Evolutionary conservation across 169 alveolate species (phyloP).

Genomic region (Plasmodium cynomolgi): DNA sequence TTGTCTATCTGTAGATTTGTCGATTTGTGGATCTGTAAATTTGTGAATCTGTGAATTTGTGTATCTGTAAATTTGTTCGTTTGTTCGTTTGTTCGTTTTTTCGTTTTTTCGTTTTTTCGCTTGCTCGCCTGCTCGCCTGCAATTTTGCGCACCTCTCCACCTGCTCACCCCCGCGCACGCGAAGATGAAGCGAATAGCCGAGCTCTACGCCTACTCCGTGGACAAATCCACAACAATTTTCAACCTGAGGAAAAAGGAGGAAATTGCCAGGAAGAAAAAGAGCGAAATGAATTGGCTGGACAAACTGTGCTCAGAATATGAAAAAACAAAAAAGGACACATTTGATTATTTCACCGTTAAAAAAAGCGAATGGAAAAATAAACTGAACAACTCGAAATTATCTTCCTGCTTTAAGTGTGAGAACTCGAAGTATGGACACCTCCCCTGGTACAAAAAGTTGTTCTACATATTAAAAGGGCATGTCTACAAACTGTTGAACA

Average conservation of each 20-base stretch:
- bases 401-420: conserved; percentile 10
- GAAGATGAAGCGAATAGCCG: conserved; percentile 41
- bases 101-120: neutral
- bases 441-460: conserved; percentile 68
- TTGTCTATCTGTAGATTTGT: neutral
- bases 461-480: conserved; percentile 27
- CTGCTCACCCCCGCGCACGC: neutral
- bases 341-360: conserved; percentile 10
- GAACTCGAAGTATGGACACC: conserved; percentile 37
- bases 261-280: conserved; percentile 10
- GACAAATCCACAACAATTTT: conserved; percentile 37
- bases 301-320: conserved; percentile 28
- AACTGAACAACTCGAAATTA: conserved; percentile 1
- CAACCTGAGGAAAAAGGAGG: conserved; percentile 32
- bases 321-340: conserved; percentile 24
- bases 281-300: conserved; percentile 25
- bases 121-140: neutral
- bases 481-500: conserved; percentile 27
- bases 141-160: neutral
- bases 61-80: neutral
- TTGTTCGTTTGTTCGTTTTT: neutral
- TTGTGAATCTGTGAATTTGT: neutral
- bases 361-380: conserved; percentile 22
- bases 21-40: neutral
- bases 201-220: conserved; percentile 45